Evolutionary conservation across 805 yeast genomes (phyloP).

Genomic region (Ogataea thermomethanolica): DNA sequence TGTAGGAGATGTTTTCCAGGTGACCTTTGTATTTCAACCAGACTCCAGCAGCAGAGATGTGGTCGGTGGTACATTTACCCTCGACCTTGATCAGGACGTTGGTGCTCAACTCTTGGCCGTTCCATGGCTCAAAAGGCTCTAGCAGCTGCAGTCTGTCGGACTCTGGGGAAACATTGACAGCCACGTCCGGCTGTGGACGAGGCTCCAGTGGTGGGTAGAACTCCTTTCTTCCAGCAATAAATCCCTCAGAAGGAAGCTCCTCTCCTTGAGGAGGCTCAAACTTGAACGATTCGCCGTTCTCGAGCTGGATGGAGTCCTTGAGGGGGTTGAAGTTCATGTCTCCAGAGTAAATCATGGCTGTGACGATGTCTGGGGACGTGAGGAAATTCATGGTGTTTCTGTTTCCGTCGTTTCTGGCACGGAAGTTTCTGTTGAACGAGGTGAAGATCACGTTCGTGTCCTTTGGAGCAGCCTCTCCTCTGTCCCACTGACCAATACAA

Average conservation of each 20-base stretch:
- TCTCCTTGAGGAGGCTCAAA: slow-evolving; percentile 85
- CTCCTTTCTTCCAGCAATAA: slow-evolving; percentile 74
- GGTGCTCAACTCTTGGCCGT: slow-evolving; percentile 76
- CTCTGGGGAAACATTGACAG: slow-evolving; percentile 63
- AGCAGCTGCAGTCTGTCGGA: slow-evolving; percentile 88
- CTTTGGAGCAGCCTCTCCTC: slow-evolving; percentile 80
- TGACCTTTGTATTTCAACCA: slow-evolving; percentile 99
- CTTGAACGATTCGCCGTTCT: slow-evolving; percentile 87
- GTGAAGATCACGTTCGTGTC: slow-evolving; percentile 96
- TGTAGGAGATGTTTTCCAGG: slow-evolving; percentile 89
- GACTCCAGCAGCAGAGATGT: slow-evolving; percentile 97
- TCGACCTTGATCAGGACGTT: slow-evolving; percentile 84
- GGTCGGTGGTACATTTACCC: slow-evolving; percentile 98
- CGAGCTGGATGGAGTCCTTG: slow-evolving; percentile 82
- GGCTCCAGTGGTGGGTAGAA: slow-evolving; percentile 58
- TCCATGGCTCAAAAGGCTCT: slow-evolving; percentile 86
- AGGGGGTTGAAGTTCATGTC: slow-evolving; percentile 95
- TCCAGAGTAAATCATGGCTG: slow-evolving; percentile 95
- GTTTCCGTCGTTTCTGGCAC: slow-evolving; percentile 97
- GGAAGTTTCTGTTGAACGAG: slow-evolving; percentile 96
- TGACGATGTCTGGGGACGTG: slow-evolving; percentile 94
- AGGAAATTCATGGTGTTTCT: slow-evolving; percentile 95
- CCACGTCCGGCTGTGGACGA: slow-evolving; percentile 49
- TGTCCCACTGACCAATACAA: slow-evolving; percentile 99
- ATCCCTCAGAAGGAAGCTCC: slow-evolving; percentile 86